These are phyloP conservation scores for Talaromyces amestolkiae DNA, from an alignment of 2,329 filamentous ascomycete genomes.

Conservation along the genomic window DNA sequence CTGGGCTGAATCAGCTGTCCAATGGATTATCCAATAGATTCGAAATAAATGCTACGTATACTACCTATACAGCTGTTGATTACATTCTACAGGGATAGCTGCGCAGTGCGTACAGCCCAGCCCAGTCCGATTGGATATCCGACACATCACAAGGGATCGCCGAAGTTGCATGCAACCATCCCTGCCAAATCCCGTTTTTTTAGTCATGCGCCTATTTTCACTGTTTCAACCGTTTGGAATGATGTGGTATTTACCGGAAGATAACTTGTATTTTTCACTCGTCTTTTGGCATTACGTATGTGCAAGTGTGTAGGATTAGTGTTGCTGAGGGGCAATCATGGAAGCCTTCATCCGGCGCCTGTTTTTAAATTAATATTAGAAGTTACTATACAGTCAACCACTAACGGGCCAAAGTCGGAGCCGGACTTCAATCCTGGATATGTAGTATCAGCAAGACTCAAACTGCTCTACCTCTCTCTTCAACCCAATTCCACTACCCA, in stretches of 20 bases:
- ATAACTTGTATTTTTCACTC: not conserved
- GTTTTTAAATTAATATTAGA: not conserved
- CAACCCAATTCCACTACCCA: not conserved
- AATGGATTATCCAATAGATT: too few relatives aligned
- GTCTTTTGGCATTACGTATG: too few relatives aligned
- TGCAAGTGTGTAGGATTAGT: too few relatives aligned
- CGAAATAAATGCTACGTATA: too few relatives aligned
- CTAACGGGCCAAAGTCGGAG: too few relatives aligned
- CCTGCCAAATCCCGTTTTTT: not conserved
- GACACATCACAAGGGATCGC: not conserved
- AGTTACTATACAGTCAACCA: too few relatives aligned
- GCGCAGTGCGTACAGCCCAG: not conserved
- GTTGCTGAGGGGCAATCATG: not conserved
- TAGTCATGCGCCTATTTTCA: not conserved
- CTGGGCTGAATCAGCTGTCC: too few relatives aligned
- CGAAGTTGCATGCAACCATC: not conserved
- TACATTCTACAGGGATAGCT: not conserved
- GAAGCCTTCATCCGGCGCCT: not conserved
- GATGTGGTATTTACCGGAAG: not conserved
- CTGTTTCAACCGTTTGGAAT: too few relatives aligned
- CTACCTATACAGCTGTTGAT: too few relatives aligned
- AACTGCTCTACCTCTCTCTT: not conserved
- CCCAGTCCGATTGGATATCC: not conserved
- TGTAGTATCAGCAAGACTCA: not conserved
- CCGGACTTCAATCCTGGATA: too few relatives aligned